Base-by-base conservation (phyloP, 768 basidiomycete species). In the Royoungia palumana region DNA sequence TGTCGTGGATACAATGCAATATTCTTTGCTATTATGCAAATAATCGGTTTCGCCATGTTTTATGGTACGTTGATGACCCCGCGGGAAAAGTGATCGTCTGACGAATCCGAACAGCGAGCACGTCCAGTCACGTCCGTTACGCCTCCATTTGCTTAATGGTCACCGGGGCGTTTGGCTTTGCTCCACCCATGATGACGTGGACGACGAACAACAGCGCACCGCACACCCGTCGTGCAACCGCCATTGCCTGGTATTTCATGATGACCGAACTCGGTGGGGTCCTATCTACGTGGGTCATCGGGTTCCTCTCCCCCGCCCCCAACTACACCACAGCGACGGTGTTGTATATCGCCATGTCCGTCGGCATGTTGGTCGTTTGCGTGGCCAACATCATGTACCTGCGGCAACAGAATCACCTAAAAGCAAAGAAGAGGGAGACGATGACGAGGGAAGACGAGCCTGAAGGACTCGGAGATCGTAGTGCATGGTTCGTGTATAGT, bases 211-310 rank as follows among this genome's bases (percentile, higher is more conserved):
- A 85, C 62, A 71, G 77, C 8, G 68, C 77, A 5, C 83, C 83
- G 0, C 73, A 81, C 53, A 65, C 69, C 25, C 71, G 80, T 24
- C 75, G 82, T 10, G 83, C 81, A 2, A 81, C 82, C 2, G 71
- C 75, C 20, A 72, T 84, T 41, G 81, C 80, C 11, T 67, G 82
- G 14, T 71, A 73, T 1, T 78, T 78, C 49, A 77, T 76, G 52
- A 70, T 76, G 70, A 76, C 75, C 9, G 80, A 84, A 57, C 64
- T 72, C 0, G 81, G 81, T 1, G 80, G 80, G 2, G 81, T 84
- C 42, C 74, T 84, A n/a, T 70, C 76, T 3, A 82, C 81, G 0
- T 84, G 82, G 82, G 71, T 83, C 5, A 61, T 82, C n/a, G 81
- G 80, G 11, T 54, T 50, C 2, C 60, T 82, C 4, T 81, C 78